Percentiles rank a stretch among this genome's conserved stretches.
phyloP scores from a whole-genome alignment of 805 yeast species.

The Ogataea populi-albae region DNA sequence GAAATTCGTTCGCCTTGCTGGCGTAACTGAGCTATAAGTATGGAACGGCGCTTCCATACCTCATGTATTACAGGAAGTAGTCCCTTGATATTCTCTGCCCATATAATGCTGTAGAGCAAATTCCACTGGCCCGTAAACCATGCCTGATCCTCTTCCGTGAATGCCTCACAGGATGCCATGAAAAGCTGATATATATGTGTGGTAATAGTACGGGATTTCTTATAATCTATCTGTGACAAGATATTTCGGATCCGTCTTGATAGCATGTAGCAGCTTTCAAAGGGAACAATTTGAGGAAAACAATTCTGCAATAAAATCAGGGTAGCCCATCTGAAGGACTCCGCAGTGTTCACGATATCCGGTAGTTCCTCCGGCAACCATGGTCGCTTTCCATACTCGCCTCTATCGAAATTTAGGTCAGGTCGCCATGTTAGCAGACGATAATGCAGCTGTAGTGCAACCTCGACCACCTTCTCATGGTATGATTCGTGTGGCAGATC shows the following conservation, averaged over 20 bases:
- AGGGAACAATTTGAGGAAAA: slow-evolving; percentile 11
- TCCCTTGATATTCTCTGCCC: slow-evolving; percentile 14
- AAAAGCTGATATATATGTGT: slow-evolving; percentile 18
- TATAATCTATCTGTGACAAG: slow-evolving; percentile 9
- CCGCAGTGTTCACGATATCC: slow-evolving; percentile 16
- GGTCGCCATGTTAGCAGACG: slow-evolving; percentile 9
- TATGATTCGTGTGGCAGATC: slow-evolving; percentile 10
- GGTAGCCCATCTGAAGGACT: slow-evolving; percentile 9
- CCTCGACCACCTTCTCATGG: slow-evolving; percentile 2
- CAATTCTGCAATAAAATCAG: slow-evolving; percentile 16
- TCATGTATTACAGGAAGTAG: slow-evolving; percentile 14
- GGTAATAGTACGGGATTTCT: slow-evolving; percentile 11
- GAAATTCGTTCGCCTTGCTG: slow-evolving; percentile 1
- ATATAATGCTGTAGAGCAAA: slow-evolving; percentile 10
- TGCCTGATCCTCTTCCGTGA: slow-evolving; percentile 3
- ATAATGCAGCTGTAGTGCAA: slow-evolving; percentile 8
- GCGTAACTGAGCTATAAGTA: slow-evolving; percentile 1
- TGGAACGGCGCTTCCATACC: slow-evolving; percentile 15
- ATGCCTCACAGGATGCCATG: slow-evolving; percentile 18
- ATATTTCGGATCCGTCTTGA: slow-evolving; percentile 5
- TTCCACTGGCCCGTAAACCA: slow-evolving; percentile 13
- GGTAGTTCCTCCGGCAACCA: slow-evolving; percentile 3
- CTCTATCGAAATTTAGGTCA: background rate
- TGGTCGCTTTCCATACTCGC: background rate
- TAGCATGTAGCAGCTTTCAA: slow-evolving; percentile 5